These are phyloP conservation scores for Ceratobasidium sp. DNA, from an alignment of 1,284 basidiomycete genomes.

Conservation along the genomic window DNA sequence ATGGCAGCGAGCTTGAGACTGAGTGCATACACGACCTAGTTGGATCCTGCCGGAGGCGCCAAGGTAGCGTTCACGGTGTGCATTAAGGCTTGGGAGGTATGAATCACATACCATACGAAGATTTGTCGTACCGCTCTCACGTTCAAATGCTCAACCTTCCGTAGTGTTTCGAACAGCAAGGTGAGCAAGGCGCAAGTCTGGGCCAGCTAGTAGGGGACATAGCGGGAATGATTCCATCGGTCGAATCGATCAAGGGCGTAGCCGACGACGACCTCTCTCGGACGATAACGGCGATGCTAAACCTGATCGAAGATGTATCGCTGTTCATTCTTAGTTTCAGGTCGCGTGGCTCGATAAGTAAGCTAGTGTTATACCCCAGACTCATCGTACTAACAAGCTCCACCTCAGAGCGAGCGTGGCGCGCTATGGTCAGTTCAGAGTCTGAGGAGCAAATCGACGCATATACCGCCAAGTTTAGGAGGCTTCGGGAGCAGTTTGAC, in stretches of 20 bases:
- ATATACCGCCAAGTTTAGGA: not conserved
- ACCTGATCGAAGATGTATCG: constrained; percentile 23
- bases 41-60: not conserved
- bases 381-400: not conserved
- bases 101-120: no score
- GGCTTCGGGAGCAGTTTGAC: not conserved
- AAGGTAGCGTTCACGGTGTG: not conserved
- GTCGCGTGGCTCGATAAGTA: not conserved
- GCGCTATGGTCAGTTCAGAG: not conserved
- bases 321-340: not conserved
- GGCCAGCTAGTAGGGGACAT: not conserved
- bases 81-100: constrained; percentile 23
- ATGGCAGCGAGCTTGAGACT: not conserved
- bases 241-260: not conserved
- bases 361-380: not conserved
- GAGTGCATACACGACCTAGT: not conserved
- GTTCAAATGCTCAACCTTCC: not conserved
- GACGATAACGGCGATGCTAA: not conserved
- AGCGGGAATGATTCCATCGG: not conserved
- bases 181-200: not conserved
- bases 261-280: not conserved
- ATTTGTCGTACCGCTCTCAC: not conserved
- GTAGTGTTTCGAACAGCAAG: not conserved
- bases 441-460: not conserved
- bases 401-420: not conserved